A percentile compares a stretch with the other conserved stretches of the same genome.
These are phyloP conservation scores for Fusarium penzigii DNA, from an alignment of 2,329 filamentous ascomycete species.

Conservation along the genomic window DNA sequence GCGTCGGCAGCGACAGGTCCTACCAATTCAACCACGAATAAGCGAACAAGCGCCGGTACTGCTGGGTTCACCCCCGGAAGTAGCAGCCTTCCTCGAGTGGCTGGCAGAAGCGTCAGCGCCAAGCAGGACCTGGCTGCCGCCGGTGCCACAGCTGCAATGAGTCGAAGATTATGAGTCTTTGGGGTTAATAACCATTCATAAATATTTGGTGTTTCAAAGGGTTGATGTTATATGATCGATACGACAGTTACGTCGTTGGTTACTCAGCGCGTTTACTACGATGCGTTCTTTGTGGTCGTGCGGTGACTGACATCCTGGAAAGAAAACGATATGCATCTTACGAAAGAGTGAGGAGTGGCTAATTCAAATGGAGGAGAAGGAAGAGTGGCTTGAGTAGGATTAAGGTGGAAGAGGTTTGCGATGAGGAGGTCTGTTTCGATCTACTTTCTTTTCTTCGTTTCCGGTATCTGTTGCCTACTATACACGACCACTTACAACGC, in stretches of 20 bases:
- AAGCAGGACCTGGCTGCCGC: conserved; percentile 61
- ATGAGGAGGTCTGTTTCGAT: conserved; percentile 1
- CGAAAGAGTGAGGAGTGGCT: conserved; percentile 8
- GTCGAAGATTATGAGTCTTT: conserved; percentile 44
- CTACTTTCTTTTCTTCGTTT: conserved; percentile 17
- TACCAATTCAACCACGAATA: conserved; percentile 41
- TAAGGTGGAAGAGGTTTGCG: not conserved
- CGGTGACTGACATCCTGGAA: not conserved
- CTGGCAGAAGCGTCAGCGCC: conserved; percentile 57
- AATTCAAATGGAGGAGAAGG: conserved; percentile 9
- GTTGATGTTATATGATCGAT: not conserved
- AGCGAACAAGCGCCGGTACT: conserved; percentile 57
- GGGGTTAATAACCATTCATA: conserved; percentile 13
- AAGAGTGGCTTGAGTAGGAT: not conserved
- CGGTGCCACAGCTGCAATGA: conserved; percentile 61
- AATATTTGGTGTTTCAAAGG: conserved; percentile 23
- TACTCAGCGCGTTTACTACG: conserved; percentile 18
- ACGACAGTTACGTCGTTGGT: conserved; percentile 22
- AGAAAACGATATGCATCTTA: not conserved
- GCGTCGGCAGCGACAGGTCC: conserved; percentile 47
- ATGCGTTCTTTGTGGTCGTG: not conserved
- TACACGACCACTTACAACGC: conserved; percentile 20
- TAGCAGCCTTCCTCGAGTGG: conserved; percentile 59
- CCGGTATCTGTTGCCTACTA: conserved; percentile 13
- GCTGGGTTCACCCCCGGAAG: conserved; percentile 36